Conservation (phyloP, 139 green algal genomes). For the Chlorella sp. region DNA sequence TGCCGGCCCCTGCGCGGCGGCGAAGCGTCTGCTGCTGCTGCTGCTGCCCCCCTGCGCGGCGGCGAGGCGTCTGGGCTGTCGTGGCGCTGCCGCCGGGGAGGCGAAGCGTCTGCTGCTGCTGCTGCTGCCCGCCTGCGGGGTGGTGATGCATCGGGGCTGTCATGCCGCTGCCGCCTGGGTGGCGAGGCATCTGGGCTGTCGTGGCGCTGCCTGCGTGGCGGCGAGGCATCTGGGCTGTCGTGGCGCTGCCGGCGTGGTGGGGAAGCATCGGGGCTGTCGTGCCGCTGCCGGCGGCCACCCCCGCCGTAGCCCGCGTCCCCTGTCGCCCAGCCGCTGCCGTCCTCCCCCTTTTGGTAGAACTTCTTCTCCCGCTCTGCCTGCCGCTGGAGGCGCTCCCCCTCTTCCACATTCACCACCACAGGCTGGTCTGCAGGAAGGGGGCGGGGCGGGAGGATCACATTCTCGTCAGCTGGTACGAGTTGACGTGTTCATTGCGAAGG, state of each 20-base stretch:
- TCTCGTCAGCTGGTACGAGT: too few species aligned
- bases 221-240: conserved; percentile 42
- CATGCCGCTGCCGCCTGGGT: conserved; percentile 33
- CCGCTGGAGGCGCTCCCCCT: conserved; percentile 55
- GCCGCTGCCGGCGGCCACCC: conserved; percentile 21
- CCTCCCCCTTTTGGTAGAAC: neutral
- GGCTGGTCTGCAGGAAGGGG: conserved; percentile 58
- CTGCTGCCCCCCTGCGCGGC: conserved; percentile 3
- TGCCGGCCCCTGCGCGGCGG: conserved; percentile 32
- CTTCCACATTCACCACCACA: conserved; percentile 74
- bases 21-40: conserved; percentile 31
- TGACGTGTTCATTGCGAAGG: too few species aligned
- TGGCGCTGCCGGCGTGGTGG: conserved; percentile 40
- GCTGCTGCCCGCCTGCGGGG: conserved; percentile 16
- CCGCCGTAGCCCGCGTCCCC: neutral
- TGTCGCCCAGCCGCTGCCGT: conserved; percentile 33
- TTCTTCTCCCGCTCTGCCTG: conserved; percentile 57
- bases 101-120: conserved; percentile 40
- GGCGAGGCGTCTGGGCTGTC: conserved; percentile 39
- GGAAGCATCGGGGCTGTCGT: conserved; percentile 52
- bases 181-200: conserved; percentile 54
- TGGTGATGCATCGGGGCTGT: conserved; percentile 44
- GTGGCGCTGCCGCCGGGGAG: conserved; percentile 37
- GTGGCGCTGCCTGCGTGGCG: conserved; percentile 29
- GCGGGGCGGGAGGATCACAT: neutral